Base-by-base conservation (phyloP, 805 yeast species). In the Torulaspora maleeae region DNA sequence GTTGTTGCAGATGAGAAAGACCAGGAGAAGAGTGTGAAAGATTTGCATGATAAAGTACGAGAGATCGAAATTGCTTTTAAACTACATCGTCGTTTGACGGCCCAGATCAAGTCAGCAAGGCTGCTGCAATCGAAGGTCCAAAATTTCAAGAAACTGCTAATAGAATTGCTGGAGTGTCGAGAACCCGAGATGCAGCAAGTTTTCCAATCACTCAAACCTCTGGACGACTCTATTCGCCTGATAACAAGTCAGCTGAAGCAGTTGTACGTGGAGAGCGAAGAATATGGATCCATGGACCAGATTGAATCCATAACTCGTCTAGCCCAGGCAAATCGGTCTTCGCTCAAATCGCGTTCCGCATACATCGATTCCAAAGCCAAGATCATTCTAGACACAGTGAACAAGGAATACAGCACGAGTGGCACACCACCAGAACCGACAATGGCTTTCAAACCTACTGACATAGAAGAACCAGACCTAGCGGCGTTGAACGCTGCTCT, bases 171-270 rank as follows among this genome's bases (percentile, higher is more conserved):
- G 13, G 50, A 45, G 25, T 47, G 50, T 17, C 42, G 52, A 11
- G 46, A 43, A 32, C 42, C 47, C 8, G 48, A 47, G 32, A 35
- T 48, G 20, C 46, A 44, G 4, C 45, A 50, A 15, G 33, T 61
- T 1, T 51, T 52, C 33, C 43, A 45, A n/a, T 50, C 60, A 2
- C 38, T 63, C 11, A 46, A 52, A 30, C 68, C 68, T 5, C 36
- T 63, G 12, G 62, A 62, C 41, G 63, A 60, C 33, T 53, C 63
- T 8, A 45, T 63, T 19, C 52, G 50, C 39, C 50, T 62, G 10
- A 45, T 62, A 20, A 50, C 51, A 2, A 45, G 56, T 2, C 61
- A 58, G 50, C 29, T 63, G 35, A 52, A 50, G 27, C 54, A 59
- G 25, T 28, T 62, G 19, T 58, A 58, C 50, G 47, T 54, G n/a